Evolutionary conservation across 2,329 filamentous ascomycete species (phyloP).

Genomic region (Ophioceras dolichostomum): DNA sequence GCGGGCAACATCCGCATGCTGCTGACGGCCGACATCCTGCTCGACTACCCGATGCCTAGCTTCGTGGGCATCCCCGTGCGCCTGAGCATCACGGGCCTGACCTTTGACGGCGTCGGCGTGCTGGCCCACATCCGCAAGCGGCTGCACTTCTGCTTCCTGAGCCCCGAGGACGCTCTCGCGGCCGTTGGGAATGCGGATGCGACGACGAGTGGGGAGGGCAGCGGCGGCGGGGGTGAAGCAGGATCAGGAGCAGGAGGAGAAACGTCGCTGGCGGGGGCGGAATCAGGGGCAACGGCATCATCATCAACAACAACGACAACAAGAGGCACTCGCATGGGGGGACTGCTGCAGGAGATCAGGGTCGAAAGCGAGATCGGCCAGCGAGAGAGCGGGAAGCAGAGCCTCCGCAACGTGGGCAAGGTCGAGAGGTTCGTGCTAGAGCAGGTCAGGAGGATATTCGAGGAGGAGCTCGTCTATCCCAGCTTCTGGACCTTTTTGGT

Average conservation of each 20-base stretch:
- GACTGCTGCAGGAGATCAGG: conserved; percentile 79
- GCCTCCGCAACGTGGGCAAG: conserved; percentile 95
- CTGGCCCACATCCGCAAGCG: conserved; percentile 81
- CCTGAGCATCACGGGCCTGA: conserved; percentile 86
- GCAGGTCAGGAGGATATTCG: conserved; percentile 92
- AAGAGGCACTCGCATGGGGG: conserved; percentile 40
- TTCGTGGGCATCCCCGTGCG: conserved; percentile 94
- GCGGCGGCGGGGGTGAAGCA: conserved; percentile 21
- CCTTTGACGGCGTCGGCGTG: conserved; percentile 90
- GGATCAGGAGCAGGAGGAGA: neutral
- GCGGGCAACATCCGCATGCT: conserved; percentile 77
- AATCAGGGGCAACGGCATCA: conserved; percentile 15
- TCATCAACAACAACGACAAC: neutral
- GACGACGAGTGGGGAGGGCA: conserved; percentile 24
- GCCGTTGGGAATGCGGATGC: conserved; percentile 35
- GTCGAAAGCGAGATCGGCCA: conserved; percentile 97
- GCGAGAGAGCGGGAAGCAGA: conserved; percentile 82
- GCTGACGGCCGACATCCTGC: conserved; percentile 84
- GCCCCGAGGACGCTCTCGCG: conserved; percentile 77
- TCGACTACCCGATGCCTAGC: conserved; percentile 97
- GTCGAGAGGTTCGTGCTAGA: conserved; percentile 96
- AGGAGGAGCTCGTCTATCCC: conserved; percentile 96
- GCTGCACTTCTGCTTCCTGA: conserved; percentile 89
- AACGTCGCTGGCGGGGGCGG: neutral
- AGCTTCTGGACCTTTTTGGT: conserved; percentile 98